Evolutionary conservation across 2,329 filamentous ascomycete species (phyloP).

Genomic region (Alternaria tenuissima): DNA sequence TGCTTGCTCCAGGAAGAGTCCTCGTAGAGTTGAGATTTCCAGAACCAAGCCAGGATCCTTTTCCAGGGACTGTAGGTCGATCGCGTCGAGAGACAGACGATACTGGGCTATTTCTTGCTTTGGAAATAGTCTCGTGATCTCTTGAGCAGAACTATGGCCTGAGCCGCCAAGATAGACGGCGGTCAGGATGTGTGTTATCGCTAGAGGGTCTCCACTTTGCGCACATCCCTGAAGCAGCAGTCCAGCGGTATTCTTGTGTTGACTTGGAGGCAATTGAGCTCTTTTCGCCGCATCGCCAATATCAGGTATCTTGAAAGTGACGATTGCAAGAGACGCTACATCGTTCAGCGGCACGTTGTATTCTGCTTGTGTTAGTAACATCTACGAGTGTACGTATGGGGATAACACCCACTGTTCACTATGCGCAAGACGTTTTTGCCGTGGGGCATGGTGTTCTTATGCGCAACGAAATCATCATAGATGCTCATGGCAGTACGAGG

Average conservation of each 20-base stretch:
- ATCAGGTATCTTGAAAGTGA: slow-evolving; percentile 37
- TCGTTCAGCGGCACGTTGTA: slow-evolving; percentile 34
- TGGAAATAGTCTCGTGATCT: slow-evolving; percentile 30
- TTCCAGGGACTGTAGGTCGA: slow-evolving; percentile 21
- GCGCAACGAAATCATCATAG: slow-evolving; percentile 34
- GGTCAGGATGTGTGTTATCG: slow-evolving; percentile 41
- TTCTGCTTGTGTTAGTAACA: slow-evolving; percentile 29
- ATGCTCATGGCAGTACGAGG: slow-evolving; percentile 31
- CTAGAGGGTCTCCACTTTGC: slow-evolving; percentile 36
- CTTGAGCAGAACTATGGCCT: slow-evolving; percentile 17
- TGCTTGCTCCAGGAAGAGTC: slow-evolving; percentile 40
- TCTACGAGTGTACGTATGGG: neutral
- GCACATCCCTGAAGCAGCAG: slow-evolving; percentile 41
- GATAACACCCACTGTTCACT: slow-evolving; percentile 31
- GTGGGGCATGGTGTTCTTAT: slow-evolving; percentile 29
- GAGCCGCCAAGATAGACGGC: slow-evolving; percentile 30
- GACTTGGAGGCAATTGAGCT: slow-evolving; percentile 34
- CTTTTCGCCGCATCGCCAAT: slow-evolving; percentile 26
- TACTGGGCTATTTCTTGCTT: slow-evolving; percentile 28
- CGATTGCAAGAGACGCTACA: slow-evolving; percentile 37
- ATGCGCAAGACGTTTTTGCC: slow-evolving; percentile 26
- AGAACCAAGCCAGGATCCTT: slow-evolving; percentile 25
- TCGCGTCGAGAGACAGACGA: slow-evolving; percentile 27
- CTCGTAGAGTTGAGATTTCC: slow-evolving; percentile 41
- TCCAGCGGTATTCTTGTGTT: slow-evolving; percentile 28